Conservation (phyloP, 2,329 filamentous ascomycete genomes). For the Cladophialophora bantiana region DNA sequence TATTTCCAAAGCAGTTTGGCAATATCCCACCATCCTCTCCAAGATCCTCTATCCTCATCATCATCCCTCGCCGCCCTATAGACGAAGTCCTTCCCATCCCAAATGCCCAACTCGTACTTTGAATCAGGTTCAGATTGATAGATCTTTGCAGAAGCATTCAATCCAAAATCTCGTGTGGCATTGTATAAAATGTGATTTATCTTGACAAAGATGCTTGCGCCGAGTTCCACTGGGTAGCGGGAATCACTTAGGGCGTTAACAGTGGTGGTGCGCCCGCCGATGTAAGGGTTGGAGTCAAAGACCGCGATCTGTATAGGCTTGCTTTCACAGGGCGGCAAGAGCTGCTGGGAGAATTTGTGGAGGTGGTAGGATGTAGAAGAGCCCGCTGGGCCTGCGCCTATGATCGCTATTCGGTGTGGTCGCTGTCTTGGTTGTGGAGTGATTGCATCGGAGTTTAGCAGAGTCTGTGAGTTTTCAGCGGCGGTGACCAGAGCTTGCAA, state of each 20-base stretch:
- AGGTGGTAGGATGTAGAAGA: slow-evolving; percentile 87
- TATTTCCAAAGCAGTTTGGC: slow-evolving; percentile 85
- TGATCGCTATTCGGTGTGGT: slow-evolving; percentile 38
- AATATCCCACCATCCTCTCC: slow-evolving; percentile 75
- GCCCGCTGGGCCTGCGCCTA: slow-evolving; percentile 84
- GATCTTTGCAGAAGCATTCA: slow-evolving; percentile 61
- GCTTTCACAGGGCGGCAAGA: slow-evolving; percentile 54
- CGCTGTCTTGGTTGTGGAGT: not conserved
- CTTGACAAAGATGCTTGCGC: slow-evolving; percentile 88
- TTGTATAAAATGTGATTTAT: slow-evolving; percentile 83
- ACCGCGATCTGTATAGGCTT: slow-evolving; percentile 77
- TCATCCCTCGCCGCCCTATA: slow-evolving; percentile 67
- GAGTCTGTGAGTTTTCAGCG: slow-evolving; percentile 2
- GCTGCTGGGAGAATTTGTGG: slow-evolving; percentile 69
- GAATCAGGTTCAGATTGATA: slow-evolving; percentile 57
- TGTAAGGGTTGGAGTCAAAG: slow-evolving; percentile 77
- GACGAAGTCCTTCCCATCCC: slow-evolving; percentile 80
- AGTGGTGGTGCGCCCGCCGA: slow-evolving; percentile 88
- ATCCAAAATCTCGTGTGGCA: slow-evolving; percentile 73
- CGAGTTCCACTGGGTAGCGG: slow-evolving; percentile 76
- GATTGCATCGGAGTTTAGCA: not conserved
- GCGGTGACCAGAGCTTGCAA: not conserved
- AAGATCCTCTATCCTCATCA: slow-evolving; percentile 45
- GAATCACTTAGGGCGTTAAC: slow-evolving; percentile 76
- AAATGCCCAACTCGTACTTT: slow-evolving; percentile 72